Evolutionary conservation across 805 yeast species (phyloP), one percentile per base, ranked within the genome.

Genomic region (Kuraishia capsulata): DNA sequence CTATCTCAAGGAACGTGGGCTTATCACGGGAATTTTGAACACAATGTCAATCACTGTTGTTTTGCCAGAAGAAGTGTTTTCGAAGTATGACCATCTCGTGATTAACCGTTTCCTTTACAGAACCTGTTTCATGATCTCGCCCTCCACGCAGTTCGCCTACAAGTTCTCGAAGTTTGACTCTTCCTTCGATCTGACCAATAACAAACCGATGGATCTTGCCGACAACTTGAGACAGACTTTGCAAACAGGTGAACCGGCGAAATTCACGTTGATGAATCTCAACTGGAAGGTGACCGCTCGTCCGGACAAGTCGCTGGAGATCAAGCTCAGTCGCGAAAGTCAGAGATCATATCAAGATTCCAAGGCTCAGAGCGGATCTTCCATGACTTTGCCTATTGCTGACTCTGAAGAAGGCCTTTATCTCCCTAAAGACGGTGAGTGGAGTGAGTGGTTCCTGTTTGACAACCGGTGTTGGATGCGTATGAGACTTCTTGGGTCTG

Each of bases 401-500:
- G 24, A 29, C 13, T 17, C 32, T 14, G 14, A 18, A 5, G 32
- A 16, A 19, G 24, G 23, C 16, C 36, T 20, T 18, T 14, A 14
- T 4, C 6, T 26, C 26, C 37, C 37, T 4, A 23, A 17, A 10
- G 20, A 20, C 11, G 32, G 31, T n/a, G 41, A 48, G 0, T 46
- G 60, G 52, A 38, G 56, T n/a, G 47, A 50, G 1, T 61, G 68
- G 65, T 20, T 52, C 3, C 42, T 61, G 2, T 69, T 59, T 44
- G 74, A 69, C 41, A 53, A 61, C 38, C 48, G 70, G 35, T 65
- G 52, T 38, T 64, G 70, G 70, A 38, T 67, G 17, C 49, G 43
- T 24, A 14, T 51, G 32, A 23, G 30, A 4, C 11, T 33, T 19
- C 26, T 13, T 9, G 18, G 28, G 28, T 17, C 31, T 5, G 17